Evolutionary conservation across 768 basidiomycete species (phyloP).

Genomic region (Neoboletus subvelutipes): DNA sequence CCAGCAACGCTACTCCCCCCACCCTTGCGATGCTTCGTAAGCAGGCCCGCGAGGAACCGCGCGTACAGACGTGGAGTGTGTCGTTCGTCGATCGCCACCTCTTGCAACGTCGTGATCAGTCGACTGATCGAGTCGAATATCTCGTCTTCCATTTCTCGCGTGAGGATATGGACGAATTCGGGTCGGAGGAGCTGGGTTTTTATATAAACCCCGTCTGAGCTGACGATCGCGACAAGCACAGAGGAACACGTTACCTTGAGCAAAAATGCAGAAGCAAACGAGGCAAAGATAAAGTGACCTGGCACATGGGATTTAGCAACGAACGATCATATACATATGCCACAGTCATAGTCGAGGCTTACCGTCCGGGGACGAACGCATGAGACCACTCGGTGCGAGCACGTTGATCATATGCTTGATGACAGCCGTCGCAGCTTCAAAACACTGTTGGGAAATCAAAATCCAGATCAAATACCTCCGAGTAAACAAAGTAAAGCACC

Average conservation of each 20-base stretch:
- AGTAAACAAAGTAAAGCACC: conserved; percentile 34
- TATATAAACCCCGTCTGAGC: neutral
- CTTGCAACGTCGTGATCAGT: conserved; percentile 69
- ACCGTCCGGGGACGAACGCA: conserved; percentile 81
- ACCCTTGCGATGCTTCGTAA: conserved; percentile 68
- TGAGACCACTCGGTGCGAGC: conserved; percentile 68
- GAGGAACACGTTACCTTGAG: conserved; percentile 57
- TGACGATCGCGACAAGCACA: neutral
- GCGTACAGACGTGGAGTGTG: conserved; percentile 82
- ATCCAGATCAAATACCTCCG: neutral
- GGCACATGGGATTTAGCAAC: neutral
- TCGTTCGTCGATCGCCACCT: conserved; percentile 77
- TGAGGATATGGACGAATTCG: conserved; percentile 64
- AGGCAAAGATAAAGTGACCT: conserved; percentile 77
- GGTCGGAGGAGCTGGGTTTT: conserved; percentile 61
- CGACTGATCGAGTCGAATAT: conserved; percentile 71
- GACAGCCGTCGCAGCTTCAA: conserved; percentile 67
- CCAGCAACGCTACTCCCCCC: conserved; percentile 57
- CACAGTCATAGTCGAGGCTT: no score
- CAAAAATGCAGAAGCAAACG: conserved; percentile 81
- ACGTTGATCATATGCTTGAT: conserved; percentile 63
- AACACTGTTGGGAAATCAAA: conserved; percentile 41
- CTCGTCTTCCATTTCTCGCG: conserved; percentile 58
- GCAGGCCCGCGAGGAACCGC: conserved; percentile 71
- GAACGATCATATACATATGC: no score